phyloP scores from a whole-genome alignment of 2,329 filamentous ascomycete genomes.

The Pseudofabraea citricarpa region DNA sequence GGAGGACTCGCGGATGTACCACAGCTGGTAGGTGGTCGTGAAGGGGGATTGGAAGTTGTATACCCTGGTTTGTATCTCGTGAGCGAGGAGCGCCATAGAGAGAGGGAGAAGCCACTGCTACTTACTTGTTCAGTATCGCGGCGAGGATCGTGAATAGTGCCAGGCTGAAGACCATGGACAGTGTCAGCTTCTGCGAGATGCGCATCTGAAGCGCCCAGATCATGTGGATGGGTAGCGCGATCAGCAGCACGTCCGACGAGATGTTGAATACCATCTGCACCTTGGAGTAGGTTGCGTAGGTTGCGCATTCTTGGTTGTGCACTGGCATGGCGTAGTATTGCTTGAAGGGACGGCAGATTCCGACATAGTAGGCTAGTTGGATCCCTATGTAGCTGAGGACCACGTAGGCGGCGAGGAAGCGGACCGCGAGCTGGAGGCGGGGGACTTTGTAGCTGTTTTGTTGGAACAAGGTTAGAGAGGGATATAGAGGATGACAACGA shows the following conservation, averaged over 20 bases:
- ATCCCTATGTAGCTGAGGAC: conserved; percentile 37
- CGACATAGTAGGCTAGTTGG: conserved; percentile 26
- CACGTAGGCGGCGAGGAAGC: conserved; percentile 41
- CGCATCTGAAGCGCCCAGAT: conserved; percentile 41
- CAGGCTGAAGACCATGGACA: conserved; percentile 38
- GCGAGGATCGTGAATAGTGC: conserved; percentile 44
- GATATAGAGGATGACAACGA: too few relatives aligned
- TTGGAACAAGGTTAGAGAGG: too few relatives aligned
- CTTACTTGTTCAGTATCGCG: conserved; percentile 42
- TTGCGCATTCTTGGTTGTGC: conserved; percentile 45
- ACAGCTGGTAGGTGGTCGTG: conserved; percentile 28
- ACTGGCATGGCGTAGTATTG: conserved; percentile 56
- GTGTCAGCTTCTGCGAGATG: conserved; percentile 41
- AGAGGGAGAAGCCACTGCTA: background rate
- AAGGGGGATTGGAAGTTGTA: conserved; percentile 26
- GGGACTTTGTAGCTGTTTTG: conserved; percentile 11
- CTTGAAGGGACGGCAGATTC: conserved; percentile 47
- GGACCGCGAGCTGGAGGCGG: conserved; percentile 32
- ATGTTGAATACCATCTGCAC: conserved; percentile 54
- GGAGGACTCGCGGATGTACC: conserved; percentile 47
- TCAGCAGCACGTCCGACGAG: conserved; percentile 51
- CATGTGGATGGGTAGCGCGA: conserved; percentile 49
- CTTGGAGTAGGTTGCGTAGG: conserved; percentile 50
- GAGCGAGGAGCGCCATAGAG: background rate
- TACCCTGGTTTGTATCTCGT: conserved; percentile 8